Percentiles rank a stretch among this genome's conserved stretches.
These are phyloP conservation scores for Erythrobasidium hasegawianum DNA, from an alignment of 1,284 basidiomycete genomes.

Conservation along the genomic window DNA sequence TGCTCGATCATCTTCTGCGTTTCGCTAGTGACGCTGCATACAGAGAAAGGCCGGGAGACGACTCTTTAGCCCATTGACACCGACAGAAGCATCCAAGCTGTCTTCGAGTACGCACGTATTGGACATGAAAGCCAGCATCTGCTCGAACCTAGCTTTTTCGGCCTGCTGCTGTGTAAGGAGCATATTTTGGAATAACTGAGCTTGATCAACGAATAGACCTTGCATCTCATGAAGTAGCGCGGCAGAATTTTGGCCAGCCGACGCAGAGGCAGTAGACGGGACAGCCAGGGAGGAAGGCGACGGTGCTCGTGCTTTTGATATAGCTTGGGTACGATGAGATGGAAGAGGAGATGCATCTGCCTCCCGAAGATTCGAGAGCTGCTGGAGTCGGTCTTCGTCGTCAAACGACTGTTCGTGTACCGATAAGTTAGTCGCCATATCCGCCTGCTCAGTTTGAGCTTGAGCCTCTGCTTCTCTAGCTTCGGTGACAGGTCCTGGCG, in stretches of 20 bases:
- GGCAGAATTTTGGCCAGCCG: background rate
- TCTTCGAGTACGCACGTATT: background rate
- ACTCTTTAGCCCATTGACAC: no score
- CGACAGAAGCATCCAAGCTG: no score
- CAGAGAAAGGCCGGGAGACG: no score
- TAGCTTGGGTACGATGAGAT: background rate
- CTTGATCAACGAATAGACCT: slow-evolving; percentile 9
- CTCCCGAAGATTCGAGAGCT: background rate
- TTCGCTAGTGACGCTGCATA: background rate
- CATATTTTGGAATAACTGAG: slow-evolving; percentile 13
- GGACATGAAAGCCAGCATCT: slow-evolving; percentile 3
- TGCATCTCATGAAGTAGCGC: background rate
- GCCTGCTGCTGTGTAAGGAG: slow-evolving; percentile 12
- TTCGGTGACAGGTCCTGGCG: background rate
- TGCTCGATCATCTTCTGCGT: slow-evolving; percentile 1
- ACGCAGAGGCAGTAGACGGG: background rate
- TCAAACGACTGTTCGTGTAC: background rate
- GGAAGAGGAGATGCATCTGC: slow-evolving; percentile 1
- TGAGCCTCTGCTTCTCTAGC: background rate
- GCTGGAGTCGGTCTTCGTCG: background rate
- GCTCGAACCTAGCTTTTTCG: slow-evolving; percentile 4
- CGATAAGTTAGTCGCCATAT: no score
- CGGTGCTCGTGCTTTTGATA: background rate
- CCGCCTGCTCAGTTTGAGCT: background rate
- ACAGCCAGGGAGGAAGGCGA: background rate